phyloP scores from a whole-genome alignment of 2,329 filamentous ascomycete genomes.

The Karstenula rhodostoma region DNA sequence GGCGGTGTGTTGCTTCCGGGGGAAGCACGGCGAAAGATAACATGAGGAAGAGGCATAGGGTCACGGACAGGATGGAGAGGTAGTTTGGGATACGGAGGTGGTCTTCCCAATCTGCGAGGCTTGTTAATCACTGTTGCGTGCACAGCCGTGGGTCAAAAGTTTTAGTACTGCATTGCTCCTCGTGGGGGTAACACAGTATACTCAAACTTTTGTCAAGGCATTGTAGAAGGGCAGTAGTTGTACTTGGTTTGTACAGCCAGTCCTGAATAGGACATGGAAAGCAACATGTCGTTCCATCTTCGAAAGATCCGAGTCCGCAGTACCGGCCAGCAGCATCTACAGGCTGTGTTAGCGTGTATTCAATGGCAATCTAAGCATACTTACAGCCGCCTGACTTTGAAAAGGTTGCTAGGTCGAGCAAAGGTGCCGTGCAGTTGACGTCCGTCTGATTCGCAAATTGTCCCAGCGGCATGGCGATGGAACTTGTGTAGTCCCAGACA shows the following conservation, averaged over 20 bases:
- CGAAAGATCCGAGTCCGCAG: conserved; percentile 56
- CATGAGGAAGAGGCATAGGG: conserved; percentile 76
- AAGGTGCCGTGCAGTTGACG: conserved; percentile 28
- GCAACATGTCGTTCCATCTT: conserved; percentile 70
- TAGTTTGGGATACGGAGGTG: conserved; percentile 70
- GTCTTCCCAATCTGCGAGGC: conserved; percentile 27
- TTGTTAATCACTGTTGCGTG: not conserved
- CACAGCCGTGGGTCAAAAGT: no score
- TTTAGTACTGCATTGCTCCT: no score
- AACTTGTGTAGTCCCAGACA: not conserved
- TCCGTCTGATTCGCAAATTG: conserved; percentile 27
- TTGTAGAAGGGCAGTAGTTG: conserved; percentile 17
- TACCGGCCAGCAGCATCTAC: conserved; percentile 60
- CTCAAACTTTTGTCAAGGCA: no score
- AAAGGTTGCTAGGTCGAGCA: conserved; percentile 33
- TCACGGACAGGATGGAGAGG: conserved; percentile 74
- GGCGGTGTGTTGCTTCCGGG: conserved; percentile 82
- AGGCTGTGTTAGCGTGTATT: not conserved
- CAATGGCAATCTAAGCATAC: conserved; percentile 13
- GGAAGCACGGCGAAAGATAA: conserved; percentile 81
- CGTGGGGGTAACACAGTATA: no score
- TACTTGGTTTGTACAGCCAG: conserved; percentile 70
- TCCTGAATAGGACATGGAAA: conserved; percentile 83
- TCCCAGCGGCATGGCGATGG: conserved; percentile 16
- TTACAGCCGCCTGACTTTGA: conserved; percentile 31